Percentiles rank a stretch among this genome's conserved stretches.
These are phyloP conservation scores for Phytopythium sindhum DNA, from an alignment of 352 stramenopile genomes.

Conservation along the genomic window DNA sequence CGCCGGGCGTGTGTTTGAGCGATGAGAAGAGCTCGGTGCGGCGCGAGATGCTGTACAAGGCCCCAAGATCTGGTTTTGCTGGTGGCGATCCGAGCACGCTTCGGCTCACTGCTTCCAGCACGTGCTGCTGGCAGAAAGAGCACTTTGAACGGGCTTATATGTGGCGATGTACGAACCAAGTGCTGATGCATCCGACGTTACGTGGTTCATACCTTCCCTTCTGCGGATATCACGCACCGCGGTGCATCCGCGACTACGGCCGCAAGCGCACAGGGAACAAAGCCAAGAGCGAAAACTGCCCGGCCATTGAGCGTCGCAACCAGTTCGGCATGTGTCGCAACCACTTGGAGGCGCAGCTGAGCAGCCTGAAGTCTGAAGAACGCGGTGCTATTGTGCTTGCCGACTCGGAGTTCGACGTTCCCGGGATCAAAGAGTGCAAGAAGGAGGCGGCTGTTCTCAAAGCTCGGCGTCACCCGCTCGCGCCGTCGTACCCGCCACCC, in stretches of 20 bases:
- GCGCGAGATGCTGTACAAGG: conserved; percentile 18
- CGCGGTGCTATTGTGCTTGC: conserved; percentile 36
- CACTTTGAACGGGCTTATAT: conserved; percentile 46
- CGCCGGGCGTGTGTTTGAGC: conserved; percentile 36
- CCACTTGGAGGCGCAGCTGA: conserved; percentile 63
- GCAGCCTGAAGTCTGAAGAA: conserved; percentile 43
- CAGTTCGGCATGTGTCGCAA: conserved; percentile 67
- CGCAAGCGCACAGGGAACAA: conserved; percentile 20
- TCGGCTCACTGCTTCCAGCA: conserved; percentile 3
- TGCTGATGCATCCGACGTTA: conserved; percentile 59
- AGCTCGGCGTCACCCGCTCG: conserved; percentile 41
- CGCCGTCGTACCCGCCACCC: conserved; percentile 41
- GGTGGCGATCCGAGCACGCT: no score
- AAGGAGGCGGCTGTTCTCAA: conserved; percentile 18
- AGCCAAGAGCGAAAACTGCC: conserved; percentile 27
- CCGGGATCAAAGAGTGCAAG: conserved; percentile 54
- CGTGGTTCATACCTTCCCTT: conserved; percentile 50
- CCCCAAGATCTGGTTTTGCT: neutral
- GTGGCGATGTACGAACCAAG: conserved; percentile 55
- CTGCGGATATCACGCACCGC: conserved; percentile 57
- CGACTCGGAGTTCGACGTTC: conserved; percentile 63
- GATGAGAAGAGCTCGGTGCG: conserved; percentile 16
- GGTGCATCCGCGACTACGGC: conserved; percentile 65
- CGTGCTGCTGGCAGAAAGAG: conserved; percentile 56
- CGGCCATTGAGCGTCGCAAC: conserved; percentile 50